Conservation (phyloP, 345 rosid species). For the Eutrema japonicum region DNA sequence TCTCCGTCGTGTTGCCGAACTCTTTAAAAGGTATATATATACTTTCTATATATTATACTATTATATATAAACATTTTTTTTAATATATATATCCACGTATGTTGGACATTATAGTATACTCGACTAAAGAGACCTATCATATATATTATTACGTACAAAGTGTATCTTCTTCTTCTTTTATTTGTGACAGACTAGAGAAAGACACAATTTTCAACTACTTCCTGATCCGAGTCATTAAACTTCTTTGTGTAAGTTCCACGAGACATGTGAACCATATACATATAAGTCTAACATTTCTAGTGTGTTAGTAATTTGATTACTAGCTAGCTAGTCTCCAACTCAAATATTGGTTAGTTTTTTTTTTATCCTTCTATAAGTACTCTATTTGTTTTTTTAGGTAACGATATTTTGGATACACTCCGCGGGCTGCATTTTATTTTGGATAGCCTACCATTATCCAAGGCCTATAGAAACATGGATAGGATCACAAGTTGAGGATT, state of each 20-base stretch:
- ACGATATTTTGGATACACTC: conserved; percentile 76
- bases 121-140: background rate
- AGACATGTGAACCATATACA: background rate
- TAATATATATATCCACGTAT: background rate
- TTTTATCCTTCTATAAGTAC: too few relatives aligned
- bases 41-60: background rate
- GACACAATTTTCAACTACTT: conserved; percentile 79
- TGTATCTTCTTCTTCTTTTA: background rate
- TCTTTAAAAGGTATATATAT: conserved; percentile 63
- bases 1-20: conserved; percentile 74
- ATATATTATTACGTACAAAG: background rate
- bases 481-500: conserved; percentile 57
- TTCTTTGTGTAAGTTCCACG: conserved; percentile 62
- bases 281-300: too few relatives aligned
- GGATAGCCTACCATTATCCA: conserved; percentile 67
- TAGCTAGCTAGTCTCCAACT: too few relatives aligned
- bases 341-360: too few relatives aligned
- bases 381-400: conserved; percentile 43
- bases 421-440: conserved; percentile 84
- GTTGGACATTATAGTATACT: background rate
- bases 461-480: conserved; percentile 65
- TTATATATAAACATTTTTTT: background rate
- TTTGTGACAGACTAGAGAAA: conserved; percentile 74
- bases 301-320: too few relatives aligned
- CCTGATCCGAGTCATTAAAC: conserved; percentile 61